Conservation (phyloP, 2,329 filamentous ascomycete species). For the Mycosphaerella arachidis region DNA sequence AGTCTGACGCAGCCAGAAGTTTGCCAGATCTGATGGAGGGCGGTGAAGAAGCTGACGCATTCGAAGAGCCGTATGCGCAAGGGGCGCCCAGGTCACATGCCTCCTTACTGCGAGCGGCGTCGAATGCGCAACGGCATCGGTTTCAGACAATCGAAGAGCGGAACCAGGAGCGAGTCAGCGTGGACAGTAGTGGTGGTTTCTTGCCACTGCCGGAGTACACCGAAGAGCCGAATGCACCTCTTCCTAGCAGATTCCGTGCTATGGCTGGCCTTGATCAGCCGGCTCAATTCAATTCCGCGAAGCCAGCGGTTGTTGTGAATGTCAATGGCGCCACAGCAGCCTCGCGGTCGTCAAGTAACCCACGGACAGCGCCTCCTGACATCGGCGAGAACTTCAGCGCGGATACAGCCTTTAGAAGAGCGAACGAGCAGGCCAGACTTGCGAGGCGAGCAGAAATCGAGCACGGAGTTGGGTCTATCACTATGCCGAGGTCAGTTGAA, state of each 20-base stretch:
- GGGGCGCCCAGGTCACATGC: slow-evolving; percentile 32
- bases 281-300: slow-evolving; percentile 11
- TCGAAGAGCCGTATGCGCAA: slow-evolving; percentile 35
- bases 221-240: slow-evolving; percentile 48
- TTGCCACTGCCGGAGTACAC: slow-evolving; percentile 75
- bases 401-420: slow-evolving; percentile 25
- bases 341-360: slow-evolving; percentile 6
- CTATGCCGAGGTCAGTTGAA: slow-evolving; percentile 3
- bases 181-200: slow-evolving; percentile 75
- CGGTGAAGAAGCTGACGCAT: slow-evolving; percentile 24
- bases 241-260: slow-evolving; percentile 34
- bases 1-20: slow-evolving; percentile 25
- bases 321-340: slow-evolving; percentile 6
- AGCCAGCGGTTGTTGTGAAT: slow-evolving; percentile 15
- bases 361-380: slow-evolving; percentile 23
- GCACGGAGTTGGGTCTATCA: slow-evolving; percentile 3
- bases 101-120: slow-evolving; percentile 39
- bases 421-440: slow-evolving; percentile 3
- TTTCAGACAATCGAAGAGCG: slow-evolving; percentile 56
- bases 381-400: slow-evolving; percentile 24
- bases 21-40: slow-evolving; percentile 33
- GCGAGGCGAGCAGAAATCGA: not conserved
- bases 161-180: slow-evolving; percentile 40
- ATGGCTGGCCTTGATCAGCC: slow-evolving; percentile 35
- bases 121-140: slow-evolving; percentile 66